phyloP scores from a whole-genome alignment of 306 rosid genomes.

The Spatholobus suberectus region DNA sequence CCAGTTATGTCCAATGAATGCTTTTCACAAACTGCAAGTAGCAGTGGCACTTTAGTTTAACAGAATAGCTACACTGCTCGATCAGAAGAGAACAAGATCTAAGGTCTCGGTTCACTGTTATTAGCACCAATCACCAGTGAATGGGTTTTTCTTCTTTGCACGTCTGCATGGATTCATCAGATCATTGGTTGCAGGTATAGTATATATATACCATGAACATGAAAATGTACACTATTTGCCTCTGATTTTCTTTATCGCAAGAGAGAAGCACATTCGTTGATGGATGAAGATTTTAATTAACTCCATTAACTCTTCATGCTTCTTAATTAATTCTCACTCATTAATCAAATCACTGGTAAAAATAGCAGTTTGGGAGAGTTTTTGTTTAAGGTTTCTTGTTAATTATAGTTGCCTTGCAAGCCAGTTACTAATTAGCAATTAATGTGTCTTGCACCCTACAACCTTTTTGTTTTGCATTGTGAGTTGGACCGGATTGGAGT shows the following conservation, averaged over 20 bases:
- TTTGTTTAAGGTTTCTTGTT: background rate
- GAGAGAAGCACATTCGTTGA: background rate
- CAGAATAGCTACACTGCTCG: background rate
- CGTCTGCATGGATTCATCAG: slow-evolving; percentile 96
- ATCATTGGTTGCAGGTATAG: slow-evolving; percentile 90
- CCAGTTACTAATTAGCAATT: background rate
- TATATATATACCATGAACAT: background rate
- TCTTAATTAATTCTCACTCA: background rate
- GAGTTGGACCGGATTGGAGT: background rate
- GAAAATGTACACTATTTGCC: background rate
- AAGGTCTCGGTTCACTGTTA: background rate
- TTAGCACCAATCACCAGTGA: background rate
- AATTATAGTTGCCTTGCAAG: background rate
- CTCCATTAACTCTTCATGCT: background rate
- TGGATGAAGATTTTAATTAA: too few species aligned
- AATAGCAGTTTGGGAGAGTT: background rate
- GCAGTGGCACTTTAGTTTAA: background rate
- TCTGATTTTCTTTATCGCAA: background rate
- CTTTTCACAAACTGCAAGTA: background rate
- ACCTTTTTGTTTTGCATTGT: background rate
- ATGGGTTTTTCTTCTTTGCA: slow-evolving; percentile 91
- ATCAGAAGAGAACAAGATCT: background rate
- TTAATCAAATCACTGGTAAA: background rate
- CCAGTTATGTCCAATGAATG: background rate
- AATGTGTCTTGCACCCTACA: background rate